Base-by-base conservation (phyloP, 345 rosid genomes). In the Aquilaria yunnanensis region DNA sequence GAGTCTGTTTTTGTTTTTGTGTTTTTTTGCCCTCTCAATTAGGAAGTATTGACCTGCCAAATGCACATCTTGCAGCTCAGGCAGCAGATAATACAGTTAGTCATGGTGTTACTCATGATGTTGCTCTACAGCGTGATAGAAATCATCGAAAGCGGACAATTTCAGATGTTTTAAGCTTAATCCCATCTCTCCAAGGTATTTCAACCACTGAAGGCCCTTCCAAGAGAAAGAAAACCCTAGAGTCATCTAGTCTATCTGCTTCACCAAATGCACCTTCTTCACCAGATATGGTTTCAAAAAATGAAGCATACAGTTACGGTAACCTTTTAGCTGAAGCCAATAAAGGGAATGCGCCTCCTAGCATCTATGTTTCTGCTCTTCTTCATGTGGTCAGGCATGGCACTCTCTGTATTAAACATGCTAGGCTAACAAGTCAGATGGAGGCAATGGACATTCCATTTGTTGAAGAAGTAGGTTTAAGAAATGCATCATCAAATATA, bases 341-440 rank as follows among this genome's bases (percentile, higher is more conserved):
- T 73, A 95, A 79, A 71, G 99, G 99, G 56, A 95, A 89, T 66
- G 87, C 78, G 56, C 90, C 96, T 65, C 83, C 94, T 32, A 78
- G 92, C 68, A 74, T 87, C 66, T 95, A 89, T 71, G 82, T 91
- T 66, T 85, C 91, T 61, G 91, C 97, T 53, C 88, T 95, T 66
- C 92, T 87, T 70, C 96, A 89, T 12, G 96, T 95, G 65, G 92
- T 95, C 57, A 86, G 96, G 70, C 99, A 91, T 77, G 89, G 92
- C 75, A 89, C 94, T 29, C 80, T 89, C 63, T 81, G 96, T 68
- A 91, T 91, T 66, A 95, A 91, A 78, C 92, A 89, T 80, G 97
- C 97, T 63, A 84, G 93, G 77, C 80, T 95, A 68, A 95, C 96
- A 31, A 73, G 90, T 80, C 99, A 95, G 85, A 95, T 95, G 98